Conservation (phyloP, 148 eudicot species). For the Bassia scoparia region DNA sequence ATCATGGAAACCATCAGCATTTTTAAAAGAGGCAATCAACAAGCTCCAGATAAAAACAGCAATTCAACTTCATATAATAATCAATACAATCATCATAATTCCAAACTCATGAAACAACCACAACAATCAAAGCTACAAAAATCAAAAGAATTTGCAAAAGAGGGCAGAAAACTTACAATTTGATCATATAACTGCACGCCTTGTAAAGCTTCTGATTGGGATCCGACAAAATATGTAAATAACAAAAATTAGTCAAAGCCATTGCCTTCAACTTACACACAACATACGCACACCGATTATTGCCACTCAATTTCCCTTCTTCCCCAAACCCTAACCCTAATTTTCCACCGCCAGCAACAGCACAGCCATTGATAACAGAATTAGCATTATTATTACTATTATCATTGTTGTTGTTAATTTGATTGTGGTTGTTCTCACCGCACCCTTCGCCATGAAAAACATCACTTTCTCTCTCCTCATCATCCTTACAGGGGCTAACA, state of each 20-base stretch:
- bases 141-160: not conserved
- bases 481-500: conserved; percentile 35
- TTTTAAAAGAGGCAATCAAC: too few species aligned
- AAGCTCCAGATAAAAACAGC: not conserved
- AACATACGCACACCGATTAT: conserved; percentile 33
- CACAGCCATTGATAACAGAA: not conserved
- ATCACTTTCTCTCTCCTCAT: conserved; percentile 23
- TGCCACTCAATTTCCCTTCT: conserved; percentile 25
- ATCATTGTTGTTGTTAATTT: not conserved
- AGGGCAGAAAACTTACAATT: conserved; percentile 28
- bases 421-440: not conserved
- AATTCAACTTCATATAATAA: not conserved
- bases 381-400: not conserved
- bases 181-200: conserved; percentile 47
- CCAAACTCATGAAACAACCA: not conserved
- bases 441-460: conserved; percentile 12
- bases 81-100: not conserved
- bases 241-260: conserved; percentile 52
- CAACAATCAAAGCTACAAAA: not conserved
- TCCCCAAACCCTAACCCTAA: conserved; percentile 45
- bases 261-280: conserved; percentile 55
- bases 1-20: too few species aligned
- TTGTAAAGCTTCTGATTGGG: conserved; percentile 52
- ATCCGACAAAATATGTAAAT: conserved; percentile 51
- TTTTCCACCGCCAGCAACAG: conserved; percentile 12